Base-by-base conservation (phyloP, 768 basidiomycete species). In the Mycena maculata region DNA sequence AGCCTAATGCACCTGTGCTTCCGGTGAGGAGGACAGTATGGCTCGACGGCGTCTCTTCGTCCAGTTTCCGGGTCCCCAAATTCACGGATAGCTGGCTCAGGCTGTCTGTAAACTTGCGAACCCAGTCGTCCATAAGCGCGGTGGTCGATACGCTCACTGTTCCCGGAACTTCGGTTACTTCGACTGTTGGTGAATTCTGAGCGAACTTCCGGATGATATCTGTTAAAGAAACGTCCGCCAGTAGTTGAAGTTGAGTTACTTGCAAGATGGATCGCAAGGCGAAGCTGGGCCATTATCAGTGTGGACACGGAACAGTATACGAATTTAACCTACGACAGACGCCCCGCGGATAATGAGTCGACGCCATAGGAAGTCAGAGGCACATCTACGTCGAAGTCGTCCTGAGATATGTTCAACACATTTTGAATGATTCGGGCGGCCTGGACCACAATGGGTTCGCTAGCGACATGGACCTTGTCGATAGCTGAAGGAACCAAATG, bases 321-420 rank as follows among this genome's bases (percentile, higher is more conserved):
- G 5, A 11, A 41, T 11, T 30, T 12, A 22, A 45, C 63, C 1
- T 23, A 64, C 63, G 65, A 61, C 10, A 67, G 59, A 13, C 65
- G 59, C 3, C 27, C 44, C 0, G 65, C 65, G 2, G 54, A 61
- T 9, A 67, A 20, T 3, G 65, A 67, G 31, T 67, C 65, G 23
- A 67, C 5, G 11, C 83, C 83, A 44, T 83, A 84, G 2, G 78
- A 73, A 1, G 80, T 82, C 50, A 84, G 73, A 2, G 83, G 82
- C 8, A 81, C 76, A 15, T 82, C 76, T 1, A 69, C 54, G 8
- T 75, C 75, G 49, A 84, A 78, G 36, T 83, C 81, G 22, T 77
- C 73, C 22, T 63, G 63, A 2, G 77, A 60, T 25, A 84, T 67
- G 49, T 78, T 50, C 28, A 64, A 18, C 16, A 49, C 38, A 9